phyloP scores from a whole-genome alignment of 2,329 filamentous ascomycete genomes.

The Kalmusia sp. region DNA sequence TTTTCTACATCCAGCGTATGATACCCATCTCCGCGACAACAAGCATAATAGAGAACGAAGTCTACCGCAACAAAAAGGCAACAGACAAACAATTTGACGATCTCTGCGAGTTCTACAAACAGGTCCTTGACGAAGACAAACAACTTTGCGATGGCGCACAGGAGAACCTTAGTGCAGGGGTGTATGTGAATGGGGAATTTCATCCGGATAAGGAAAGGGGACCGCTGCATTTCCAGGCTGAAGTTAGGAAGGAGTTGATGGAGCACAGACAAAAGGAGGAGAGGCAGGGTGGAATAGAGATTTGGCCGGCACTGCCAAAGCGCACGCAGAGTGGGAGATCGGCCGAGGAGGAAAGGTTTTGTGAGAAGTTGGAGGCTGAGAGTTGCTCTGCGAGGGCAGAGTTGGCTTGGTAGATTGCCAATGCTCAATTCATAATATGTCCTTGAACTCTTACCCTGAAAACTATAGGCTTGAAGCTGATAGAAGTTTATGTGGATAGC shows the following conservation, averaged over 20 bases:
- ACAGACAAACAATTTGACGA: conserved; percentile 61
- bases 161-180: conserved; percentile 63
- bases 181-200: conserved; percentile 66
- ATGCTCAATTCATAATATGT: no score
- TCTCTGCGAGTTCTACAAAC: conserved; percentile 65
- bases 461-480: no score
- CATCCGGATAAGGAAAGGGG: conserved; percentile 58
- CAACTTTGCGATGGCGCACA: conserved; percentile 64
- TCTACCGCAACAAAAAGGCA: conserved; percentile 65
- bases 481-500: no score
- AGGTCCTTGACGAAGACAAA: conserved; percentile 68
- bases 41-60: conserved; percentile 64
- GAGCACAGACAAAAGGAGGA: conserved; percentile 7
- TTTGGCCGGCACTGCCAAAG: conserved; percentile 10
- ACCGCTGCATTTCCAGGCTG: conserved; percentile 56
- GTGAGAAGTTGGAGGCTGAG: not conserved
- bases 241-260: conserved; percentile 54
- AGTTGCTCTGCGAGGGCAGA: no score
- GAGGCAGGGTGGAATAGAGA: conserved; percentile 3
- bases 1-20: conserved; percentile 62
- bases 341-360: not conserved
- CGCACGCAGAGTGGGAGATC: not conserved
- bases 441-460: no score
- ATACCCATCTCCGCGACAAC: conserved; percentile 58
- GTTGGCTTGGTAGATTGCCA: no score